Base-by-base conservation (phyloP, 148 eudicot genomes). In the Rhododendron simsii region DNA sequence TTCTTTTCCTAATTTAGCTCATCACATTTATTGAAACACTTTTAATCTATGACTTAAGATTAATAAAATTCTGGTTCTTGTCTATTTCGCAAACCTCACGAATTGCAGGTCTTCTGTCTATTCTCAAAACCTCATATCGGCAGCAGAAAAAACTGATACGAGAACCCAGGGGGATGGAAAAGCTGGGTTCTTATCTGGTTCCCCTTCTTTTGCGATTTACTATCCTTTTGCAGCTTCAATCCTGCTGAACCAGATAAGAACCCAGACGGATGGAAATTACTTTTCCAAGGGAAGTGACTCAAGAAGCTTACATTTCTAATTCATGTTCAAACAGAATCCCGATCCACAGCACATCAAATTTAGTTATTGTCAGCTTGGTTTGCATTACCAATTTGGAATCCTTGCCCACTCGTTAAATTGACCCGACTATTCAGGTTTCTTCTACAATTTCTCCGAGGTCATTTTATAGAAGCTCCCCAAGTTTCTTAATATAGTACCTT, bases 211-310 rank as follows among this genome's bases (percentile, higher is more conserved):
- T 39, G 5, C n/a, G 0, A 28, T 30, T 18, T 75, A 33, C 33
- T 33, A 35, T 75, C 79, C 15, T 35, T 75, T 75, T 75, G 79
- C 23, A 75, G n/a, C 79, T 37, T 75, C 79, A 35, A 75, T 39
- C 23, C 23, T 75, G 79, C 79, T 75, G 76, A 75, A 75, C 79
- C 79, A 75, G 47, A 75, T 74, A 18, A 74, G 18, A 37, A 74
- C n/a, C 20, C 77, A 33, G 77, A 28, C 1, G 47, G 1, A 74
- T 0, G 3, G 47, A 74, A 75, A 75, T 37, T 4, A 8, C 11
- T 41, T 18, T 20, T 39, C 13, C 53, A 23, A 3, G 80, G 50
- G 45, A 50, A 77, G 50, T 23, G 26, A 3, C n/a, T 77, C 26
- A 21, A 77, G 80, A 8, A 77, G 23, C 15, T 41, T 10, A 78